Conservation (phyloP, 768 basidiomycete genomes). For the Candolleomyces efflorescens region DNA sequence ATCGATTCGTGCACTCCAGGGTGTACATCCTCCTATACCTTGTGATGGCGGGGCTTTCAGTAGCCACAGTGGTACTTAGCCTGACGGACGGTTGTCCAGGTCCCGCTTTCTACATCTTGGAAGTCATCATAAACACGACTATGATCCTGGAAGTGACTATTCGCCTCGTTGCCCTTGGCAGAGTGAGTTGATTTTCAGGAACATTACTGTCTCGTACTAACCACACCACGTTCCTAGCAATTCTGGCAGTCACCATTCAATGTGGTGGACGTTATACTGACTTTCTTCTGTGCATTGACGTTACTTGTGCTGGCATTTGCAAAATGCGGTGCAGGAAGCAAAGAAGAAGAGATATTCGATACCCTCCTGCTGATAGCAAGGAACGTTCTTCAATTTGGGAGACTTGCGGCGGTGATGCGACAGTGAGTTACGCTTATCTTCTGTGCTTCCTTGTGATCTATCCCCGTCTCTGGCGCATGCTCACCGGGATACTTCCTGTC, state of each 20-base stretch:
- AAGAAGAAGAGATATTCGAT: constrained; percentile 93
- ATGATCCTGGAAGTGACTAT: constrained; percentile 95
- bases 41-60: constrained; percentile 81
- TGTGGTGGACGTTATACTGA: constrained; percentile 82
- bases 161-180: constrained; percentile 89
- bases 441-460: constrained; percentile 9
- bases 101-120: constrained; percentile 83
- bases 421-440: constrained; percentile 53
- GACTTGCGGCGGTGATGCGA: constrained; percentile 89
- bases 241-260: constrained; percentile 97
- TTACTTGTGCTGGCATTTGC: constrained; percentile 84
- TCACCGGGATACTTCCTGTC: too few relatives aligned
- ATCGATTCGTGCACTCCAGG: constrained; percentile 84
- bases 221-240: constrained; percentile 50
- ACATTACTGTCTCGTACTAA: not conserved
- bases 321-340: constrained; percentile 77
- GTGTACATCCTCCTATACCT: constrained; percentile 88
- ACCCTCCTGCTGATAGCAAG: constrained; percentile 88
- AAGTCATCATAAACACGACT: constrained; percentile 81
- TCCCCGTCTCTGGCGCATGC: too few relatives aligned
- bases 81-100: constrained; percentile 83
- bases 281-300: constrained; percentile 85
- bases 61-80: constrained; percentile 82
- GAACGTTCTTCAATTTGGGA: constrained; percentile 89
- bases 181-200: constrained; percentile 49